A percentile compares a stretch with the other conserved stretches of the same genome.
Conservation (phyloP, 176 grass and related monocot genomes). For the Carex myosuroides region DNA sequence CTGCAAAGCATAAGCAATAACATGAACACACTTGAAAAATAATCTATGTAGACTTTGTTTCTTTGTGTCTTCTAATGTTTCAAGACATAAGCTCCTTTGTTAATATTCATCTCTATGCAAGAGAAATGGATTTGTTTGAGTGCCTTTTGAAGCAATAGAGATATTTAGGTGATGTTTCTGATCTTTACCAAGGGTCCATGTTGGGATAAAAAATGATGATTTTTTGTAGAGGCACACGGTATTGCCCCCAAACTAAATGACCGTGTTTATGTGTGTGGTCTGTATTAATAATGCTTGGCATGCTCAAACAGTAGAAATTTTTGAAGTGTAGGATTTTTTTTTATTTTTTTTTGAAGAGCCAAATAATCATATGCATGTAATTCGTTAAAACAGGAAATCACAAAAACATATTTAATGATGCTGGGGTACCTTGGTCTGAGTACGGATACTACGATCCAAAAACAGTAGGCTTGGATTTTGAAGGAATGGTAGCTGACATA, state of each 20-base stretch:
- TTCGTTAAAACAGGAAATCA: constrained; percentile 65
- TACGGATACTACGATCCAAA: constrained; percentile 94
- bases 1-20: background rate
- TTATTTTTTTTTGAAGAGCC: background rate
- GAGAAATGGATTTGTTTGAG: background rate
- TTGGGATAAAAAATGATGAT: background rate
- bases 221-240: background rate
- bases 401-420: constrained; percentile 99
- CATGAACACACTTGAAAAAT: background rate
- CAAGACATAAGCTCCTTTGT: background rate
- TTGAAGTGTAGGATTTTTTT: background rate
- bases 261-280: background rate
- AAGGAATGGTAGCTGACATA: constrained; percentile 95
- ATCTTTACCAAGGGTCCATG: background rate
- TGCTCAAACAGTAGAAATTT: background rate
- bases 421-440: constrained; percentile 94
- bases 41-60: background rate
- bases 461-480: constrained; percentile 94
- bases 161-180: background rate
- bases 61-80: background rate
- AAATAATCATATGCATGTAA: background rate
- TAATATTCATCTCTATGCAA: background rate
- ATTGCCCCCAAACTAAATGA: background rate
- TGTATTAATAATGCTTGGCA: background rate
- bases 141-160: background rate